These are phyloP conservation scores for Ascochyta pisi DNA, from an alignment of 2,329 filamentous ascomycete species.

Conservation along the genomic window DNA sequence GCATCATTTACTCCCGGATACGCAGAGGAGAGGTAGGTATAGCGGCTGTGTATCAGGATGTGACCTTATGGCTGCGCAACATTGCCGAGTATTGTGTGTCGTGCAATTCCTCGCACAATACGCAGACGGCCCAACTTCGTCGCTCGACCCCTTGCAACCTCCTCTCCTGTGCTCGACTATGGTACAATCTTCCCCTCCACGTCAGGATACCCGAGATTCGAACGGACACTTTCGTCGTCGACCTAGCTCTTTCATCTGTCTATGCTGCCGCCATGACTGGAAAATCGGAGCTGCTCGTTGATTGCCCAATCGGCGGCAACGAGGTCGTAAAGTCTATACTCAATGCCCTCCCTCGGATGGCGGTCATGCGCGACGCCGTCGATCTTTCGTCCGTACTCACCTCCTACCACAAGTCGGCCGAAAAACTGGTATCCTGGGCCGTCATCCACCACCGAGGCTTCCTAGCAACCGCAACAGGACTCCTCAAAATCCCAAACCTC, in stretches of 20 bases:
- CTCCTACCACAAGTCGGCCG: conserved; percentile 28
- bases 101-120: conserved; percentile 30
- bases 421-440: conserved; percentile 39
- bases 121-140: conserved; percentile 22
- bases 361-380: conserved; percentile 23
- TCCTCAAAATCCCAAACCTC: conserved; percentile 37
- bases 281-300: conserved; percentile 34
- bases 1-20: conserved; percentile 27
- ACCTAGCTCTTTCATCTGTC: conserved; percentile 36
- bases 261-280: conserved; percentile 34
- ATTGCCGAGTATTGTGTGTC: conserved; percentile 28
- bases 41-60: conserved; percentile 22
- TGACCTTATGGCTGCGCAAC: conserved; percentile 9
- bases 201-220: conserved; percentile 41
- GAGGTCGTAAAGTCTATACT: conserved; percentile 26
- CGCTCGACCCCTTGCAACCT: conserved; percentile 34
- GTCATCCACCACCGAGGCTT: conserved; percentile 40
- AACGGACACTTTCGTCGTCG: conserved; percentile 38
- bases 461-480: conserved; percentile 34
- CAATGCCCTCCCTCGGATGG: conserved; percentile 36
- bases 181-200: conserved; percentile 34
- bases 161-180: conserved; percentile 29
- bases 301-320: conserved; percentile 31
- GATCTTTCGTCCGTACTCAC: conserved; percentile 25
- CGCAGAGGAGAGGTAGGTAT: conserved; percentile 14